Percentiles rank a stretch among this genome's conserved stretches.
Evolutionary conservation across 2,329 filamentous ascomycete species (phyloP).

Genomic region (Fusarium sp.): DNA sequence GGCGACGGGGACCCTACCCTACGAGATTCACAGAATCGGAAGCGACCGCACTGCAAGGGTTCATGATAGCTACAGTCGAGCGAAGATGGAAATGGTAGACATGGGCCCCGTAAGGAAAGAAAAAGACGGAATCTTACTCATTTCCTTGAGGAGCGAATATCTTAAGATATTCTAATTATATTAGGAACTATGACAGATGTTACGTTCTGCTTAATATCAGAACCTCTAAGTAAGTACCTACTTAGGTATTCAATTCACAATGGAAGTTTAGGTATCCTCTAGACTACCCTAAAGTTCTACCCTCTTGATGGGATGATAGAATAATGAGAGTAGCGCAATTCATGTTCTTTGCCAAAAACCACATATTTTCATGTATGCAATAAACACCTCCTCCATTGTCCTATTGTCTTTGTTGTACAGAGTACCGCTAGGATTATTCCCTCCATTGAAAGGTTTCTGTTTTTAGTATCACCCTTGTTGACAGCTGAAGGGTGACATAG

Average conservation of each 20-base stretch:
- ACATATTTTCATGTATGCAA: background rate
- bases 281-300: background rate
- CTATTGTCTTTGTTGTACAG: background rate
- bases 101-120: background rate
- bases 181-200: no score
- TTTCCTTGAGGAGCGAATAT: background rate
- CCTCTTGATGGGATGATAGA: background rate
- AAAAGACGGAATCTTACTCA: background rate
- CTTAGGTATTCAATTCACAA: no score
- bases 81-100: background rate
- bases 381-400: background rate
- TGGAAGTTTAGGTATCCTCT: background rate
- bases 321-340: background rate
- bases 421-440: background rate
- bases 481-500: slow-evolving; percentile 5
- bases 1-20: slow-evolving; percentile 25
- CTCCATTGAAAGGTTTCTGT: background rate
- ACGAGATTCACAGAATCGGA: slow-evolving; percentile 21
- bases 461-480: slow-evolving; percentile 19
- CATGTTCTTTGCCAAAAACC: background rate
- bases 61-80: slow-evolving; percentile 14
- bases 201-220: no score
- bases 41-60: slow-evolving; percentile 29
- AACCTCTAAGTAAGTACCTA: no score
- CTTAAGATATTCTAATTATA: no score